phyloP scores from a whole-genome alignment of 371 early-diverging fungal genomes.

The Basidiobolus meristosporus region DNA sequence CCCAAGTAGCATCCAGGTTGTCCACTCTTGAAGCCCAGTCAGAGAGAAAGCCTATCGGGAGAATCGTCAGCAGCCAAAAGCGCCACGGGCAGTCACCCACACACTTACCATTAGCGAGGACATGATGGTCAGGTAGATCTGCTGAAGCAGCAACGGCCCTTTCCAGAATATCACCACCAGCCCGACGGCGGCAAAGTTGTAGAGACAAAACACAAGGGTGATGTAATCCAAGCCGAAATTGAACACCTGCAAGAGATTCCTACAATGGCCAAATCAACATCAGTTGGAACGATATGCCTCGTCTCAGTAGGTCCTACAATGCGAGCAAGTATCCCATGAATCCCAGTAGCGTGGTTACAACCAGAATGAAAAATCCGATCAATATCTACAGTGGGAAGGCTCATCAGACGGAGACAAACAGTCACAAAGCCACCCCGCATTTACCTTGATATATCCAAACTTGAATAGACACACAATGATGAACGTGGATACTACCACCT shows the following conservation, averaged over 20 bases:
- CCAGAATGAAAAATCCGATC: conserved; percentile 51
- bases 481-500: conserved; percentile 60
- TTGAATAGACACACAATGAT: conserved; percentile 54
- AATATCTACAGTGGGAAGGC: no score
- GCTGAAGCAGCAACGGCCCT: conserved; percentile 58
- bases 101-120: conserved; percentile 49
- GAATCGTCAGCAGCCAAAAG: neutral
- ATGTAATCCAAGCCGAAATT: conserved; percentile 55
- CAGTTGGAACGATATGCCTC: no score
- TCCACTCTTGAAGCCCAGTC: conserved; percentile 50
- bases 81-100: neutral
- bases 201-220: conserved; percentile 50
- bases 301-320: no score
- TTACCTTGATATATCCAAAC: conserved; percentile 57
- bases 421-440: no score
- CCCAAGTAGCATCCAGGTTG: conserved; percentile 69
- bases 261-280: no score
- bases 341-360: conserved; percentile 47
- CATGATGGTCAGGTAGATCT: conserved; percentile 62
- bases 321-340: conserved; percentile 53
- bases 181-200: conserved; percentile 63
- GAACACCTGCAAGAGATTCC: conserved; percentile 32
- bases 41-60: conserved; percentile 40
- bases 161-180: conserved; percentile 64
- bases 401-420: no score